Percentiles rank a stretch among this genome's conserved stretches.
Conservation (phyloP, 2,329 filamentous ascomycete genomes). For the Sporothrix mexicana region DNA sequence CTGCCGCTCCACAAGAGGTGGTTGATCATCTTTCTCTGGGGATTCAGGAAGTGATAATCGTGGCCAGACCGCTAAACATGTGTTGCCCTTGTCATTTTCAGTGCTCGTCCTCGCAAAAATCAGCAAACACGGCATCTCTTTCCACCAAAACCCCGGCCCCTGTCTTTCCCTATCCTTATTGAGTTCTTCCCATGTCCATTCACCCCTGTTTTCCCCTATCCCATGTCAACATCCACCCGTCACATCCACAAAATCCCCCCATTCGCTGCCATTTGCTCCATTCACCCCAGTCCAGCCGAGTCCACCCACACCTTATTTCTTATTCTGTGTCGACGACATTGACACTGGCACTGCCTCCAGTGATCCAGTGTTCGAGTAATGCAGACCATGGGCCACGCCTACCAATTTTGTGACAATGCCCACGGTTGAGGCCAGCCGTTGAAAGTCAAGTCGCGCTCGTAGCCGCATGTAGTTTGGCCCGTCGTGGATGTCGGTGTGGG, state of each 20-base stretch:
- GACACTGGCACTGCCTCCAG: not conserved
- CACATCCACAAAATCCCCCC: slow-evolving; percentile 1
- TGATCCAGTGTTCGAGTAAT: not conserved
- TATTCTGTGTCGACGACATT: not conserved
- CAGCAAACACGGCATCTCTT: not conserved
- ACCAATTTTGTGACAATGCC: too few relatives aligned
- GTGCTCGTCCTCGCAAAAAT: not conserved
- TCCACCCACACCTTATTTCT: slow-evolving; percentile 21
- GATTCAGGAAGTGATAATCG: not conserved
- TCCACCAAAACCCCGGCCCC: not conserved
- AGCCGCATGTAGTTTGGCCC: not conserved
- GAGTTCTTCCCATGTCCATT: not conserved
- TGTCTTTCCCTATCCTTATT: not conserved
- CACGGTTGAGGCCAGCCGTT: not conserved
- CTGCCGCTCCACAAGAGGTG: not conserved
- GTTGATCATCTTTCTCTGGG: not conserved
- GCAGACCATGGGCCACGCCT: not conserved
- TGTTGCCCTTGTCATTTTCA: not conserved
- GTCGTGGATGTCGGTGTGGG: not conserved
- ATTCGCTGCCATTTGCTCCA: not conserved
- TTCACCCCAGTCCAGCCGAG: not conserved
- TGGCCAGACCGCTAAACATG: slow-evolving; percentile 20
- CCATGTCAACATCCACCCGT: slow-evolving; percentile 19
- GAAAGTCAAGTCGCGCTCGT: not conserved
- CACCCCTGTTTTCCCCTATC: not conserved